phyloP scores from a whole-genome alignment of 768 basidiomycete genomes.

The Nevesoporus exiguus region DNA sequence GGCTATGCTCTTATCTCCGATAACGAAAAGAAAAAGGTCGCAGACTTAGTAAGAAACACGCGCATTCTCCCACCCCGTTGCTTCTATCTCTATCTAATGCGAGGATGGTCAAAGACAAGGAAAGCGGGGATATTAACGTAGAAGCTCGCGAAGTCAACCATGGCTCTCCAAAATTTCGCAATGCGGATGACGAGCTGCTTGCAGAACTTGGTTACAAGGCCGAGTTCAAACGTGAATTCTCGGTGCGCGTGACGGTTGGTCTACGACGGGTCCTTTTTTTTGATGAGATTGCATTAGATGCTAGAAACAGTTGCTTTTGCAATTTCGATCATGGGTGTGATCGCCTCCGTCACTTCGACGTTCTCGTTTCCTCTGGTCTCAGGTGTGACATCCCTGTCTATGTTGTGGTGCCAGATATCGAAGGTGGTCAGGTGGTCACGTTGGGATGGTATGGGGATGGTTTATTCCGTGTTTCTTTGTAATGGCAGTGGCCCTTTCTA shows the following conservation, averaged over 20 bases:
- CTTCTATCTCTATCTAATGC: not conserved
- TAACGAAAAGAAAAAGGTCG: not conserved
- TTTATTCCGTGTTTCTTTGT: conserved; percentile 69
- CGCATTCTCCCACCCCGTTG: not conserved
- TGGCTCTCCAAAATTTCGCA: conserved; percentile 22
- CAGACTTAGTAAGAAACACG: not conserved
- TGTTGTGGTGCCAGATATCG: not conserved
- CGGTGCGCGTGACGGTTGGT: conserved; percentile 39
- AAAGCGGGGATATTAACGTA: conserved; percentile 7
- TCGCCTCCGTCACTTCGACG: conserved; percentile 66
- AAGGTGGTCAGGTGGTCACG: conserved; percentile 55
- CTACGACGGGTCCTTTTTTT: not conserved
- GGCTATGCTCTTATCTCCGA: conserved; percentile 17
- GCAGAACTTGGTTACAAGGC: conserved; percentile 68
- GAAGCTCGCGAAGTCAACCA: conserved; percentile 10
- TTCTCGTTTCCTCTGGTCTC: conserved; percentile 59
- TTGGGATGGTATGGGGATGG: conserved; percentile 78
- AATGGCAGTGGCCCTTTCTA: conserved; percentile 61
- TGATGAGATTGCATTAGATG: conserved; percentile 27
- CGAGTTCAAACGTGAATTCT: conserved; percentile 74
- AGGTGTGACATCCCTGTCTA: conserved; percentile 36
- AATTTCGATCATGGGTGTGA: conserved; percentile 70
- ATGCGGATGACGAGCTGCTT: conserved; percentile 54
- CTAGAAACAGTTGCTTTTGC: conserved; percentile 64
- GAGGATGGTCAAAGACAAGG: conserved; percentile 23